Percentiles rank a stretch among this genome's conserved stretches.
Conservation (phyloP, 163 green algal species). For the Scenedesmus sp. region DNA sequence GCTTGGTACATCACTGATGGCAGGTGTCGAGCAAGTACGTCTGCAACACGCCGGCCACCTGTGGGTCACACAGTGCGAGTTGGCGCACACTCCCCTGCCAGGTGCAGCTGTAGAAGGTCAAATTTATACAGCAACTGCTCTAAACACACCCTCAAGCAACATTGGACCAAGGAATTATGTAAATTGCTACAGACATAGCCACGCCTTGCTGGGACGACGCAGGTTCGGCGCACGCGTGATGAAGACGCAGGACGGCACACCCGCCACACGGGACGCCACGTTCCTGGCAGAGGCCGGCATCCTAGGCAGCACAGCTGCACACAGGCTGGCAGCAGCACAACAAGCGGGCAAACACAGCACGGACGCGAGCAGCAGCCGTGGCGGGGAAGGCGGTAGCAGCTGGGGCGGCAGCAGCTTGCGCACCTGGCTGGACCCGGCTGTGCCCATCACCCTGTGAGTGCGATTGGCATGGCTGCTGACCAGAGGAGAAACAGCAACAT, state of each 20-base stretch:
- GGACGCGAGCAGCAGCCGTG: background rate
- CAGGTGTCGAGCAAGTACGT: no score
- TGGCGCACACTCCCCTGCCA: no score
- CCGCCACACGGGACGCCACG: conserved; percentile 14
- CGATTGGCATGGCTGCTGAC: no score
- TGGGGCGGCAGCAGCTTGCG: conserved; percentile 1
- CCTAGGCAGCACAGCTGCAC: background rate
- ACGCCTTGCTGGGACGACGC: background rate
- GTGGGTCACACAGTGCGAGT: no score
- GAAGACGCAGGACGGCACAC: conserved; percentile 25
- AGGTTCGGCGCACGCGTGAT: conserved; percentile 47
- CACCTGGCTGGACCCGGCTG: background rate
- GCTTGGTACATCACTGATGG: no score
- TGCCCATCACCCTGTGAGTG: conserved; percentile 33
- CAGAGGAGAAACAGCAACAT: no score
- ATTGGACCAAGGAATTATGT: background rate
- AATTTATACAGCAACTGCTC: background rate
- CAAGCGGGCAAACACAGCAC: background rate
- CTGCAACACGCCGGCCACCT: no score
- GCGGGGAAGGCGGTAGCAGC: background rate
- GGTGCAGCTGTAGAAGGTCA: no score
- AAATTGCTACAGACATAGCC: no score
- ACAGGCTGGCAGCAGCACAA: conserved; percentile 2
- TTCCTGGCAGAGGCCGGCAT: conserved; percentile 42
- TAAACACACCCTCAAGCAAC: background rate